Evolutionary conservation across 2,329 filamentous ascomycete genomes (phyloP), one percentile per base, ranked within the genome.

Genomic region (Talaromyces sp.): DNA sequence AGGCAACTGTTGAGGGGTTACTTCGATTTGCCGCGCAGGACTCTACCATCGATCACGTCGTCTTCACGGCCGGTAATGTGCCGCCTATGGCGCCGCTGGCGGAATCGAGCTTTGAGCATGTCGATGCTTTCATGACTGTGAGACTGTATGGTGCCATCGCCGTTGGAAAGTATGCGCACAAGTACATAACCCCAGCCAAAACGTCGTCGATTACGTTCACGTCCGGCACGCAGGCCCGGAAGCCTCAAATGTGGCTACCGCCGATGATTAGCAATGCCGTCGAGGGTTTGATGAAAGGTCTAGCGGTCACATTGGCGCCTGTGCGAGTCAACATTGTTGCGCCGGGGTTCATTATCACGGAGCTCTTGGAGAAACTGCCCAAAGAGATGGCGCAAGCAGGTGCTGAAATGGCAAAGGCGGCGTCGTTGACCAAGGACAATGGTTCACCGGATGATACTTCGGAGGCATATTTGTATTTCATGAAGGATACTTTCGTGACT

Each of bases 271-370:
- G 46, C 18, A 64, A 69, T 0, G 14, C 75, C 9, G 62, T 67
- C 1, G 78, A 85, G 58, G 80, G 81, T 1, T 77, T 89, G 70
- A 78, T 80, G 5, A 77, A 83, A 1, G 81, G 79, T 3, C 73
- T 90, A 40, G 87, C 87, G 1, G 68, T 89, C 35, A 87, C 89
- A 67, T 69, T 91, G 61, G 81, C 80, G 65, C 88, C 88, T 0
- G 73, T 89, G 5, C 76, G 88, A 1, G 86, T 89, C 21, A 90
- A 90, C 70, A 69, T 82, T 0, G 83, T 90, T 0, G 77, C 74
- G 58, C 85, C 86, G 0, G 88, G 87, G 0, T 76, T 79, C 0
- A 77, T 84, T 0, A 71, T 80, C 39, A 86, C 84, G 2, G 58
- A 57, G 16, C 31, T 63, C 40, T 16, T 63, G 18, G 46, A 60